Evolutionary conservation across 177 flowering plant species (phyloP).

Genomic region (Vitis hybrid): DNA sequence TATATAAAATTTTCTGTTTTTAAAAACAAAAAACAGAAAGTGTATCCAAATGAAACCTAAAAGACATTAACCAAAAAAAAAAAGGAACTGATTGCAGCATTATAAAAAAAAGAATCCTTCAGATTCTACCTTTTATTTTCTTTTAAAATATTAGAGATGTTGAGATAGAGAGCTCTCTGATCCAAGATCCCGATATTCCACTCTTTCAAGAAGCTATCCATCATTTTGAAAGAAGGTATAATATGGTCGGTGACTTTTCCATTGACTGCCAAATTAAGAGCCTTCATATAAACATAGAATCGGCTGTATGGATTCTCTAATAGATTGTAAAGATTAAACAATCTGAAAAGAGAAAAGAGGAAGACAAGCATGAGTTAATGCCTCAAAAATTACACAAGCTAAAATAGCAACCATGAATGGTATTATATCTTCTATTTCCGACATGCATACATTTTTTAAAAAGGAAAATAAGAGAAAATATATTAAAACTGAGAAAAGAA

Average conservation of each 20-base stretch:
- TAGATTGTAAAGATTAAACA: conserved; percentile 90
- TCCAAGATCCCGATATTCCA: conserved; percentile 82
- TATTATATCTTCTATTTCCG: too few relatives aligned
- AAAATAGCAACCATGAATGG: conserved; percentile 1
- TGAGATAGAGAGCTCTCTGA: conserved; percentile 76
- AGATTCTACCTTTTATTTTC: conserved; percentile 68
- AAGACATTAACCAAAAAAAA: not conserved
- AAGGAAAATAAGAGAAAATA: too few relatives aligned
- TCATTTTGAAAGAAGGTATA: conserved; percentile 75
- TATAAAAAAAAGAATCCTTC: not conserved
- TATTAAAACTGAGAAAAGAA: too few relatives aligned
- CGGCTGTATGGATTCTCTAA: conserved; percentile 77
- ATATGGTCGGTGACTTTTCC: conserved; percentile 83
- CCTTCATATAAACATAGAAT: conserved; percentile 78
- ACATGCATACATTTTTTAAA: too few relatives aligned
- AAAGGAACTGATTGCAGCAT: not conserved
- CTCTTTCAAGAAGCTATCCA: conserved; percentile 85
- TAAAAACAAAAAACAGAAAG: too few relatives aligned
- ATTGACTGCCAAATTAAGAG: conserved; percentile 67
- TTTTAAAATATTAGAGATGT: conserved; percentile 69
- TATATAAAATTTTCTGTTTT: too few relatives aligned
- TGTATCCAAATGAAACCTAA: too few relatives aligned
- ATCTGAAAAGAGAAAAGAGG: conserved; percentile 42
- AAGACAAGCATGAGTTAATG: conserved; percentile 15
- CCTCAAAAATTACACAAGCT: conserved; percentile 1